phyloP scores from a whole-genome alignment of 108 stramenopile genomes.

The Cyclotella sp. region DNA sequence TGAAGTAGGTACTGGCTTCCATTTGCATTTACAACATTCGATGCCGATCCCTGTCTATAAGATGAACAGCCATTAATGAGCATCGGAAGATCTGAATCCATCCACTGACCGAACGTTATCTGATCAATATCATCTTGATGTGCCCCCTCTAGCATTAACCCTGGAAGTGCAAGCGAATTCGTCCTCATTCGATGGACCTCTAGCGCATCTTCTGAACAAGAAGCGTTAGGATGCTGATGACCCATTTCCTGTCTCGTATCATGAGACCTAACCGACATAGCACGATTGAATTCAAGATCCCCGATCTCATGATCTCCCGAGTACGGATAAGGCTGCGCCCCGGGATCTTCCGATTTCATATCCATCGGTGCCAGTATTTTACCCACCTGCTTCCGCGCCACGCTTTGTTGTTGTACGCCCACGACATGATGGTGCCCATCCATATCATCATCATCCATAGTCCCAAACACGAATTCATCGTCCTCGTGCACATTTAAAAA shows the following conservation, averaged over 20 bases:
- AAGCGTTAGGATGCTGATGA: background rate
- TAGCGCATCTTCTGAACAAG: conserved; percentile 42
- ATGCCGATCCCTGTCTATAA: background rate
- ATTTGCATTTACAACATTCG: conserved; percentile 25
- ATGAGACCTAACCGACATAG: conserved; percentile 31
- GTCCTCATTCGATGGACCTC: conserved; percentile 64
- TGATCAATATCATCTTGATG: conserved; percentile 36
- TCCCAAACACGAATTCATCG: conserved; percentile 40
- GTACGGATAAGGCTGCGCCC: background rate
- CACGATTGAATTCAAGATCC: conserved; percentile 79
- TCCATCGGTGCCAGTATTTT: background rate
- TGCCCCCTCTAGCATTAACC: conserved; percentile 46
- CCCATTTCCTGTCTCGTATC: background rate
- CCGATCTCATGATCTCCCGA: conserved; percentile 65
- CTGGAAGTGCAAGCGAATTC: conserved; percentile 75
- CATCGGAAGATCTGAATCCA: conserved; percentile 54
- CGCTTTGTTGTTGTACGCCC: background rate
- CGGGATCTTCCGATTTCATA: conserved; percentile 7
- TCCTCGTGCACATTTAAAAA: conserved; percentile 74
- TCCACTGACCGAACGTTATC: conserved; percentile 69
- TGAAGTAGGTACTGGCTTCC: conserved; percentile 6
- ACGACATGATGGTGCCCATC: conserved; percentile 26
- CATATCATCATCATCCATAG: conserved; percentile 32
- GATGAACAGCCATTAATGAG: conserved; percentile 13
- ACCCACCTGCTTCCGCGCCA: background rate